phyloP scores from a whole-genome alignment of 23 red algal genomes.

The Gracilaria domingensis region DNA sequence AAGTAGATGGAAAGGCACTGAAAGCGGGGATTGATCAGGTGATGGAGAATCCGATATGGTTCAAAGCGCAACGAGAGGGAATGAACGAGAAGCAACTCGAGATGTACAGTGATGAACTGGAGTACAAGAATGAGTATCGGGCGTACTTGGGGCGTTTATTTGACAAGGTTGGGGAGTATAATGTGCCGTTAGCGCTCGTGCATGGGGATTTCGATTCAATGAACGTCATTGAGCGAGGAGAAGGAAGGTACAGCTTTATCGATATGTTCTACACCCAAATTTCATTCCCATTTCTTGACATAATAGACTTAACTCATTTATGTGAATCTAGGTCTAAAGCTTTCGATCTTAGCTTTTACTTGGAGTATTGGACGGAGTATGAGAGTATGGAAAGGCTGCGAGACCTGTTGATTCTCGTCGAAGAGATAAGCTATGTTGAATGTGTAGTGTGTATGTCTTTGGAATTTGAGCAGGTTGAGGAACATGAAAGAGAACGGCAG shows the following conservation, averaged over 20 bases:
- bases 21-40: neutral
- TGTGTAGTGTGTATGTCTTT: neutral
- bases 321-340: neutral
- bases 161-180: neutral
- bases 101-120: conserved; percentile 4
- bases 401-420: neutral
- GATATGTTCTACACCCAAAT: conserved; percentile 11
- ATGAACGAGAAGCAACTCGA: conserved; percentile 7
- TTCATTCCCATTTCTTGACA: conserved; percentile 7
- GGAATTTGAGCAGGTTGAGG: neutral
- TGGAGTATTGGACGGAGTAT: conserved; percentile 6
- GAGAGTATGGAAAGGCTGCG: conserved; percentile 10
- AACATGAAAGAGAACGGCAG: neutral
- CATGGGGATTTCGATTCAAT: neutral
- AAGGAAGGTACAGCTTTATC: neutral
- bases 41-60: neutral
- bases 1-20: conserved; percentile 1
- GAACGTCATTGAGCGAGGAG: neutral
- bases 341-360: neutral
- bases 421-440: neutral
- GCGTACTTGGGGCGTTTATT: neutral
- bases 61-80: neutral
- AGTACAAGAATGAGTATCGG: neutral
- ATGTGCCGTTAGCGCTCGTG: conserved; percentile 1
- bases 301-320: neutral